Evolutionary conservation across 768 basidiomycete genomes (phyloP), one percentile per base, ranked within the genome.

Genomic region (Mrakia blollopis): DNA sequence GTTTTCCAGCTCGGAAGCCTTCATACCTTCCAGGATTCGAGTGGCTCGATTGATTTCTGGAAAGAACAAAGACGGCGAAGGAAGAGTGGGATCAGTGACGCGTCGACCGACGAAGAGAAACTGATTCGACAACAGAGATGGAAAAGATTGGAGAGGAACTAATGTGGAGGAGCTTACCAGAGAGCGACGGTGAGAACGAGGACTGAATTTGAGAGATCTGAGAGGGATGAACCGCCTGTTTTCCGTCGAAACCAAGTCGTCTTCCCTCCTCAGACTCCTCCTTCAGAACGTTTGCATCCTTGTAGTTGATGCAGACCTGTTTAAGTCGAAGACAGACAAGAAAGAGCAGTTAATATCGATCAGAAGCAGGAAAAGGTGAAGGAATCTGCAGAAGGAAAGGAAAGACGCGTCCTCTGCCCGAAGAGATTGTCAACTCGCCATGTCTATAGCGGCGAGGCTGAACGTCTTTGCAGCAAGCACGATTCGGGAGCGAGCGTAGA

Each of bases 141-240:
- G 57, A 5, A 57, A 11, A 9, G 28, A 37, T 21, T n/a, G 74
- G 25, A n/a, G 8, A 37, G 9, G 79, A 71, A 61, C 9, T 25
- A 21, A 25, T 72, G 74, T 50, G 78, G 32, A 37, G 47, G 47
- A 50, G 16, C 80, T 75, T 28, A 90, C 93, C 93, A 84, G 88
- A 83, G 25, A 85, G 82, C 0, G 89, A 89, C 0, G 94, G 94
- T 0, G 92, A 88, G 82, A 91, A 98, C 0, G 90, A 89, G 9
- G 87, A 84, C 78, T 95, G 91, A 35, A 95, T 92, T 10, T 87
- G 86, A 47, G 87, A 87, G 6, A 96, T 88, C 83, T 98, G 95
- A 35, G 85, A 85, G 0, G 95, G 95, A 83, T 98, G 95, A 57
- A 98, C 95, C 2, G 91, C 93, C 94, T 98, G 95, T 92, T 97